Evolutionary conservation across 2,329 filamentous ascomycete species (phyloP), one percentile per base, ranked within the genome.

Genomic region (Diaporthe aspalathi): DNA sequence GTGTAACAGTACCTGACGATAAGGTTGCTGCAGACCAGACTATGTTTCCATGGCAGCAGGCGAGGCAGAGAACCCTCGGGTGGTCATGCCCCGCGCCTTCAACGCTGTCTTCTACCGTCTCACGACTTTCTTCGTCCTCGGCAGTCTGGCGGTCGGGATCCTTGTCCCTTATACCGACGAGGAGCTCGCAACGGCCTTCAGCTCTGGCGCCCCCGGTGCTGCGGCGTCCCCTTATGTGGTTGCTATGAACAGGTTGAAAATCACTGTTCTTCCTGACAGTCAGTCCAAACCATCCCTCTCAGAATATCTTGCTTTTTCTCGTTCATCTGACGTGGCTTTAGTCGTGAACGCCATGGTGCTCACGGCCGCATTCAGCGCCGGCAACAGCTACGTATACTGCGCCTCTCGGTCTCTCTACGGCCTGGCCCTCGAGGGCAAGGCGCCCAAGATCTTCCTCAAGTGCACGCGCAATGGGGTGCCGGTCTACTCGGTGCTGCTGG

Each of bases 91-190:
- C 0, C 87, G 86, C 71, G 92, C 92, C 1, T 93, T 88, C 82
- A 93, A 92, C 74, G 89, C 90, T 56, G 90, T 93, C 43, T 93
- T 94, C 80, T 93, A 91, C 79, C 90, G 92, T 62, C 83, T 94
- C 40, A 91, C 90, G 0, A 81, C 86, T 1, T 93, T 94, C 81
- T 94, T 93, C 80, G 86, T 93, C n/a, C 84, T 94, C 71, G 87
- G 90, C 70, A 88, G 87, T 8, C 82, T 92, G 5, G 84, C 83
- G n/a, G 86, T 91, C 14, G 89, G 89, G 5, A 88, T 90, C 66
- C 75, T 90, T 62, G 85, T 92, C 66, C 83, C 90, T 4, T 87
- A 88, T 77, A 84, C 90, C 68, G 89, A 91, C 74, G 74, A 82
- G 1, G 86, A 86, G 50, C 80, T 92, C 74, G 82, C 76, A 3